phyloP scores from a whole-genome alignment of 768 basidiomycete genomes.

The Pleurotus tuber-regium region DNA sequence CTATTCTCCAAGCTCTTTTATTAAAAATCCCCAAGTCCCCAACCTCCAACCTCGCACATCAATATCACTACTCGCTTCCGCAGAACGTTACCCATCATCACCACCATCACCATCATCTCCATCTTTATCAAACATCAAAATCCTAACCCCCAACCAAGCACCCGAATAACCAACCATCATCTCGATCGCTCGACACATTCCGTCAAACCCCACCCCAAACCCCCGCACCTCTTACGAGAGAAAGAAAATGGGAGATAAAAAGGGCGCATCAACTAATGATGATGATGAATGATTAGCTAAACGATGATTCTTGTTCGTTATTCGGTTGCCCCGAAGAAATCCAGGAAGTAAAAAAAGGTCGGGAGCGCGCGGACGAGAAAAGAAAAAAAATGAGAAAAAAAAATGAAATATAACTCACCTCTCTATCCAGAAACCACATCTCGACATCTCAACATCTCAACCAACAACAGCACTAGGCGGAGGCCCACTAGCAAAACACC shows the following conservation, averaged over 20 bases:
- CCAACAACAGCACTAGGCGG: constrained; percentile 8
- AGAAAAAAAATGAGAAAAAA: background rate
- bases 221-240: too few relatives aligned
- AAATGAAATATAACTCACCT: background rate
- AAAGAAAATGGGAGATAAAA: too few relatives aligned
- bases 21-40: too few relatives aligned
- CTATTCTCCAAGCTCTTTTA: background rate
- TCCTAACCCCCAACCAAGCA: background rate
- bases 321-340: background rate
- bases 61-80: too few relatives aligned
- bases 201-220: too few relatives aligned
- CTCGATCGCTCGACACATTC: too few relatives aligned
- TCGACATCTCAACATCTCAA: background rate
- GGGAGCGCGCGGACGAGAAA: background rate
- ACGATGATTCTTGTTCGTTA: too few relatives aligned
- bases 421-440: background rate
- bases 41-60: too few relatives aligned
- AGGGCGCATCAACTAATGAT: too few relatives aligned
- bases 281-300: too few relatives aligned
- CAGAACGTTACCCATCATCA: background rate
- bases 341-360: background rate
- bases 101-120: background rate
- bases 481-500: constrained; percentile 64
- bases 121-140: background rate
- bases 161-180: too few relatives aligned